Conservation (phyloP, 2,329 filamentous ascomycete species). For the Tricladium varicosporioides region DNA sequence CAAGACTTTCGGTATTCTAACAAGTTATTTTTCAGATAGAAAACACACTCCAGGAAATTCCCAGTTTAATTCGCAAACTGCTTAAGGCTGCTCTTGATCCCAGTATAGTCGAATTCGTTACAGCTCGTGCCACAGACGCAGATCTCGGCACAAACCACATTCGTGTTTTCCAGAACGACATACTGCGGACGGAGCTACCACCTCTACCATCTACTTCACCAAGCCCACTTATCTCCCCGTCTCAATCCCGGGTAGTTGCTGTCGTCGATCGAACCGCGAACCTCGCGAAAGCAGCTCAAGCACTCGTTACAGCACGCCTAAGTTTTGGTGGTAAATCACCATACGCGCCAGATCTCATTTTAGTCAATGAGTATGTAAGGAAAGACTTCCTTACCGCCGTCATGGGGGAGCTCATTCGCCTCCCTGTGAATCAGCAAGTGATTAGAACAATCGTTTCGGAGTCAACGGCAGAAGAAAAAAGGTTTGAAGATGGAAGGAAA, state of each 20-base stretch:
- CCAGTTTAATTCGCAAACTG: too few species aligned
- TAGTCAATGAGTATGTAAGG: constrained; percentile 63
- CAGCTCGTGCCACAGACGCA: too few species aligned
- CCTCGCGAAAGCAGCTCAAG: constrained; percentile 49
- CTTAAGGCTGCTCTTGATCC: too few species aligned
- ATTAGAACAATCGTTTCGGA: too few species aligned
- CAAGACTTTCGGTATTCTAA: background rate
- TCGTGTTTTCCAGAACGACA: background rate
- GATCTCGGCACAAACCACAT: too few species aligned
- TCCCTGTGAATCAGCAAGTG: too few species aligned
- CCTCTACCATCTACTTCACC: background rate
- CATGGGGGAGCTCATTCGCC: too few species aligned
- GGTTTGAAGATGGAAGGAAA: too few species aligned
- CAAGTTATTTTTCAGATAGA: background rate
- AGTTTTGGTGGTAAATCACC: constrained; percentile 54
- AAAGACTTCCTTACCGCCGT: constrained; percentile 42
- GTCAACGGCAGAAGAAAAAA: too few species aligned
- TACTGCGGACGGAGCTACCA: background rate
- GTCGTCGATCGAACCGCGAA: constrained; percentile 61
- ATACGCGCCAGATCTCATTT: constrained; percentile 59
- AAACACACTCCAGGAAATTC: background rate
- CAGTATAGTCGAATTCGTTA: too few species aligned
- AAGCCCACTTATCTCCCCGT: background rate
- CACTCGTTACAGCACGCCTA: constrained; percentile 53
- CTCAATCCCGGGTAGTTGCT: constrained; percentile 43